Percentiles rank a stretch among this genome's conserved stretches.
Evolutionary conservation across 768 basidiomycete genomes (phyloP).

Genomic region (Termitomyces eurrhizus): DNA sequence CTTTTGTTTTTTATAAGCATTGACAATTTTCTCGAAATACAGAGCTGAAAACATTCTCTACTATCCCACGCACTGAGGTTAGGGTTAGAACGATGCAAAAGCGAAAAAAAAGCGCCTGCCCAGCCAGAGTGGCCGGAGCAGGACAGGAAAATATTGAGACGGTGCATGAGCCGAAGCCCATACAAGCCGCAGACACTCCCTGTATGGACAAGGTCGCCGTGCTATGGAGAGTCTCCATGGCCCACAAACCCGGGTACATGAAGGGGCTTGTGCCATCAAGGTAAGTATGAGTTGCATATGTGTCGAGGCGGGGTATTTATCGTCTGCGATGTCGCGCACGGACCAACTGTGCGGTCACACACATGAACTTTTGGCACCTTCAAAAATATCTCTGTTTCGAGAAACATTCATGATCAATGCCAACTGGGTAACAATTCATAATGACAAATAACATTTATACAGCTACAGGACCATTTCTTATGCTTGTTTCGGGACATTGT

Average conservation of each 20-base stretch:
- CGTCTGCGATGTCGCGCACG: not conserved
- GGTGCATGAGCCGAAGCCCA: constrained; percentile 64
- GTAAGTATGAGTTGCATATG: constrained; percentile 46
- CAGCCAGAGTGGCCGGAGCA: constrained; percentile 49
- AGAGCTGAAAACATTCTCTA: not conserved
- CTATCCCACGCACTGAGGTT: not conserved
- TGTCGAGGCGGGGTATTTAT: not conserved
- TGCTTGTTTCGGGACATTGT: no score
- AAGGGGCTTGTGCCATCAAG: constrained; percentile 62
- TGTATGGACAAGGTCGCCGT: constrained; percentile 70
- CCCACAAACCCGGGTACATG: constrained; percentile 55
- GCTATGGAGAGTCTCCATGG: constrained; percentile 57
- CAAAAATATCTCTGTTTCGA: no score
- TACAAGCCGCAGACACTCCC: constrained; percentile 50
- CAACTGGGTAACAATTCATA: not conserved
- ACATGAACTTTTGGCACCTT: no score
- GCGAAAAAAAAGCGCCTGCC: constrained; percentile 31
- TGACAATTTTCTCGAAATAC: no score
- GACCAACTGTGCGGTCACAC: not conserved
- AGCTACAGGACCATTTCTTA: not conserved
- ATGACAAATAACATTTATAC: constrained; percentile 12
- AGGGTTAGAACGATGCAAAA: not conserved
- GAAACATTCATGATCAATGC: not conserved
- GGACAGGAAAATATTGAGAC: constrained; percentile 65
- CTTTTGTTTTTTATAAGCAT: no score